Evolutionary conservation across 2,329 filamentous ascomycete species (phyloP), one percentile per base, ranked within the genome.

Genomic region (Neonectria sp.): DNA sequence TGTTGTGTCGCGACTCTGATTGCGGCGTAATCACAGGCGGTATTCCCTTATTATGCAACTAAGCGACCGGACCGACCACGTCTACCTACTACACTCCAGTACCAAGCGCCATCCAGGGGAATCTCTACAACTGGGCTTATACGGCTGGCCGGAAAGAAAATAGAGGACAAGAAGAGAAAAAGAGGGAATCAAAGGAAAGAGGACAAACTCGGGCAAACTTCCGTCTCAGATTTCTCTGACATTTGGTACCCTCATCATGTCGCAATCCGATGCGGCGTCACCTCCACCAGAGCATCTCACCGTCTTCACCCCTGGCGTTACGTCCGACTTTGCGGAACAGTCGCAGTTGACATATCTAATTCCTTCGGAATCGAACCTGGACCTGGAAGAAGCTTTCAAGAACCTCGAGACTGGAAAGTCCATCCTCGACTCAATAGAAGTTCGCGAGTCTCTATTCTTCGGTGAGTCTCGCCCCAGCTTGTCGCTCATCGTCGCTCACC

Each of bases 361-460:
- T 56, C 90, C 90, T 11, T 81, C 85, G 55, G 80, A 85, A 24
- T 90, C 89, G 63, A 76, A 87, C 43, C 82, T 90, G 61, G 79
- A 86, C 46, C 82, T 90, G 40, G 86, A 90, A 64, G 82, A 88
- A 27, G 81, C 81, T 2, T 84, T 91, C 62, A 81, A 80, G 60
- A 78, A 82, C 49, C 79, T 79, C 4, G 79, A 82, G 12, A 82
- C 80, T 70, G 84, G 81, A 60, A 81, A 83, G 70, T 82, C 82
- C 72, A 81, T 84, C 68, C 84, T 92, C 48, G 85, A 89, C 58
- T 86, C 86, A 21, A 85, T 94, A 75, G 82, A 88, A 49, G 87
- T 89, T 73, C 86, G 92, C 71, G 86, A 91, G 45, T 86, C 86
- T 61, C 83, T 95, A 45, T 92, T 93, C 77, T 94, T 95, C 76